Evolutionary conservation across 73 alveolate species (phyloP).

Genomic region (Paramecium octaurelia): DNA sequence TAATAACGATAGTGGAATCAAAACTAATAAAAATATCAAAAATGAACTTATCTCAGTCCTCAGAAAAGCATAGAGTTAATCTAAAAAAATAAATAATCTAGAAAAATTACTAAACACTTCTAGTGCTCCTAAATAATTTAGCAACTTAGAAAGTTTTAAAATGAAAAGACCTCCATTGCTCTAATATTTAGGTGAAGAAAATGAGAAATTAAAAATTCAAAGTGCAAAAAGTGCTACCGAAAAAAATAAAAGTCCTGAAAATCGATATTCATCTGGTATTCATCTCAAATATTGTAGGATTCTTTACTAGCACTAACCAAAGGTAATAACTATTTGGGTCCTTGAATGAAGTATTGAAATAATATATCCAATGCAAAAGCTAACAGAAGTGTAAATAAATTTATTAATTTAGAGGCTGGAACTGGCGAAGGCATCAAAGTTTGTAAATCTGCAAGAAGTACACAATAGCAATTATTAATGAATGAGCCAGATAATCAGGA

Average conservation of each 20-base stretch:
- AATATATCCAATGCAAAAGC: slow-evolving; percentile 7
- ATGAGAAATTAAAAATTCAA: background rate
- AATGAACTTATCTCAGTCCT: background rate
- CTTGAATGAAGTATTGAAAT: background rate
- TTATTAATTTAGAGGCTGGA: slow-evolving; percentile 47
- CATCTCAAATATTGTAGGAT: background rate
- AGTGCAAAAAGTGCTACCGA: background rate
- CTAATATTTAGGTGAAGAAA: slow-evolving; percentile 13
- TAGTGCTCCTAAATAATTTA: background rate
- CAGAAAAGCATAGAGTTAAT: background rate
- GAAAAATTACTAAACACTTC: background rate
- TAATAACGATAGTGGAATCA: background rate
- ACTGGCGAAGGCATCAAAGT: slow-evolving; percentile 41
- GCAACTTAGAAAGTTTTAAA: background rate
- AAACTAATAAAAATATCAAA: background rate
- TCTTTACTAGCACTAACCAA: background rate
- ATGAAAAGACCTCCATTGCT: slow-evolving; percentile 28
- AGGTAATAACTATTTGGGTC: background rate
- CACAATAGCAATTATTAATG: background rate
- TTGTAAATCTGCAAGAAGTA: slow-evolving; percentile 26
- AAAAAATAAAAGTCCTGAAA: background rate
- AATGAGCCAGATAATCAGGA: background rate
- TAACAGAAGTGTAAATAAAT: background rate
- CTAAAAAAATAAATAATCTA: background rate
- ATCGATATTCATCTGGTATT: slow-evolving; percentile 1